phyloP scores from a whole-genome alignment of 1,284 basidiomycete species.

The Trichosporon coremiiforme region DNA sequence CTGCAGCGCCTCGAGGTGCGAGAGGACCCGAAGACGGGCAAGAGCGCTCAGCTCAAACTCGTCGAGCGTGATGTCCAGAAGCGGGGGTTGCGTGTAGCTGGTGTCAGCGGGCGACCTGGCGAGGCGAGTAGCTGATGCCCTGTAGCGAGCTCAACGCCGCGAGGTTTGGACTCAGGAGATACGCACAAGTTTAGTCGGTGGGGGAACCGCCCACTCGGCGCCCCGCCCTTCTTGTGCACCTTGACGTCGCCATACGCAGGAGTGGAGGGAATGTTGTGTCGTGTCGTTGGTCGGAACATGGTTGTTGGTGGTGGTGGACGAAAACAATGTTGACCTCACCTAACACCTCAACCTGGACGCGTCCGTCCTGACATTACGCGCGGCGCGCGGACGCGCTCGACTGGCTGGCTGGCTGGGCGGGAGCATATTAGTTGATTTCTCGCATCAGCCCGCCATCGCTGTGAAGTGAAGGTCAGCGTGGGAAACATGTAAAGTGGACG shows the following conservation, averaged over 20 bases:
- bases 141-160: too few species aligned
- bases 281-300: conserved; percentile 51
- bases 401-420: not conserved
- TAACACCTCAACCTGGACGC: not conserved
- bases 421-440: not conserved
- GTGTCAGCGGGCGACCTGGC: not conserved
- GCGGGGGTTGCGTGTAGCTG: conserved; percentile 84
- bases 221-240: conserved; percentile 42
- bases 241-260: conserved; percentile 42
- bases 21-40: conserved; percentile 78
- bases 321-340: conserved; percentile 4
- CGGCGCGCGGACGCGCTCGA: not conserved
- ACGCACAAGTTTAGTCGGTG: conserved; percentile 79
- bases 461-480: too few species aligned
- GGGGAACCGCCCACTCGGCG: conserved; percentile 60
- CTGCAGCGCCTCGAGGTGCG: conserved; percentile 84
- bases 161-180: not conserved
- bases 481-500: too few species aligned
- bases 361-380: not conserved
- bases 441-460: conserved; percentile 9
- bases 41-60: conserved; percentile 94
- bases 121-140: not conserved
- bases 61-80: conserved; percentile 89
- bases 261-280: conserved; percentile 34
- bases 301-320: conserved; percentile 11